These are phyloP conservation scores for Pseudonectria foliicola DNA, from an alignment of 2,329 filamentous ascomycete species.

Conservation along the genomic window DNA sequence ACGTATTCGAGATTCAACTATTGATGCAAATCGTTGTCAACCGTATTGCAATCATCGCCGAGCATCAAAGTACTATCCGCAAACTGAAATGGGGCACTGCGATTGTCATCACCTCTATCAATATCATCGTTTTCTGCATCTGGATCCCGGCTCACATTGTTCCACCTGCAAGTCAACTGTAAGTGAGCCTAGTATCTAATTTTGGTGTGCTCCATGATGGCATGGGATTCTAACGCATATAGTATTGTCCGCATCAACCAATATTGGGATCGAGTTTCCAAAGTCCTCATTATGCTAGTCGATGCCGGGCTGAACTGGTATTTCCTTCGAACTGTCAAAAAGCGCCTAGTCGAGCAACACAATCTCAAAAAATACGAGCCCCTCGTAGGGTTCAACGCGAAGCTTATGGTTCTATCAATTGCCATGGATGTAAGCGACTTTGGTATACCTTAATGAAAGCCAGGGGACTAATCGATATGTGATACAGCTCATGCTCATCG, in stretches of 20 bases:
- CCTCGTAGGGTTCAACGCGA: constrained; percentile 1
- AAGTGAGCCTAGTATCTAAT: constrained; percentile 2
- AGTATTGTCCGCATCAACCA: constrained; percentile 4
- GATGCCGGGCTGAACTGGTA: constrained; percentile 7
- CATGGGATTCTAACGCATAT: no score
- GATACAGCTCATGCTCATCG: constrained; percentile 16
- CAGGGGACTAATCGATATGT: no score
- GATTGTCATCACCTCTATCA: constrained; percentile 8
- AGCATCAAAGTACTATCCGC: background rate
- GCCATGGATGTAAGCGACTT: background rate
- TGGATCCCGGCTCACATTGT: constrained; percentile 10
- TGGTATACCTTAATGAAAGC: background rate
- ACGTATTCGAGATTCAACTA: constrained; percentile 24
- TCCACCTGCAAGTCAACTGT: constrained; percentile 8
- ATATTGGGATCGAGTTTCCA: constrained; percentile 13
- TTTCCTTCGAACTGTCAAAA: constrained; percentile 11
- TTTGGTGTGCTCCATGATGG: no score
- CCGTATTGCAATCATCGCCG: background rate
- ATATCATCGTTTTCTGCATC: constrained; percentile 13
- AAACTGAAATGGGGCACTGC: constrained; percentile 11
- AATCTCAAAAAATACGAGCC: constrained; percentile 1
- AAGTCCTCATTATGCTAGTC: constrained; percentile 10
- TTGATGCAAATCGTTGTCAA: constrained; percentile 14
- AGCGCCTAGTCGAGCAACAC: constrained; percentile 11
- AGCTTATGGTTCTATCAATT: constrained; percentile 1